Base-by-base conservation (phyloP, 495 filamentous ascomycete species). In the Annulohypoxylon stygium region DNA sequence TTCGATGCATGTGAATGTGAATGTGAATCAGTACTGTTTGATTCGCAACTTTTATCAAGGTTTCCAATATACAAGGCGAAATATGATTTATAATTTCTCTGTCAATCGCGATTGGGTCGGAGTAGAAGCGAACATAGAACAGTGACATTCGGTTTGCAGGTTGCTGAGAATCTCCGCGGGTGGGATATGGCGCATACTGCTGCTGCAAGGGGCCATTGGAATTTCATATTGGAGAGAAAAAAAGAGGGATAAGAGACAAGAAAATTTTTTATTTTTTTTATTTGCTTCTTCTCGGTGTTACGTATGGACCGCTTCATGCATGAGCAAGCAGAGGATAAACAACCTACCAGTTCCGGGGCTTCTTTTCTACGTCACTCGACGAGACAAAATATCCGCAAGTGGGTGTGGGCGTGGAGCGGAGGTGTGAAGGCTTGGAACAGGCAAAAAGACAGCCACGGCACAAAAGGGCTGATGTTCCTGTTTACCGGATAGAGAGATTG, bases 381-480 rank as follows among this genome's bases (percentile, higher is more conserved):
- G 25, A 74, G 58, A 66, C 67, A 47, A 69, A 74, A 74, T 74
- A 74, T 62, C 67, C 67, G 71, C 43, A 67, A 30, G 55, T 36
- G 25, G 25, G 50, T 33, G 50, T 54, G 50, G 23, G 50, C 6
- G 50, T 54, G 50, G 14, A 33, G 16, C 65, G 48, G 33, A 59
- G 59, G 67, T 70, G 67, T 65, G 63, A 64, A 50, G 26, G 54
- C 30, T 53, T 62, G 67, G 62, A 71, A 75, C 67, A 75, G 72
- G 72, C 72, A 75, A 71, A 73, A 73, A 71, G 61, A 55, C 58
- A 34, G 41, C 58, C 36, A 71, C 67, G 67, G 72, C 67, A 68
- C 11, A 75, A 71, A 75, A 67, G 72, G 72, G 67, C 53, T 71
- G 64, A 26, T 25, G 63, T 65, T 61, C 67, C 72, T 68, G 67